Percentiles rank a stretch among this genome's conserved stretches.
phyloP scores from a whole-genome alignment of 768 basidiomycete species.

The Boletus vermiculosoides region DNA sequence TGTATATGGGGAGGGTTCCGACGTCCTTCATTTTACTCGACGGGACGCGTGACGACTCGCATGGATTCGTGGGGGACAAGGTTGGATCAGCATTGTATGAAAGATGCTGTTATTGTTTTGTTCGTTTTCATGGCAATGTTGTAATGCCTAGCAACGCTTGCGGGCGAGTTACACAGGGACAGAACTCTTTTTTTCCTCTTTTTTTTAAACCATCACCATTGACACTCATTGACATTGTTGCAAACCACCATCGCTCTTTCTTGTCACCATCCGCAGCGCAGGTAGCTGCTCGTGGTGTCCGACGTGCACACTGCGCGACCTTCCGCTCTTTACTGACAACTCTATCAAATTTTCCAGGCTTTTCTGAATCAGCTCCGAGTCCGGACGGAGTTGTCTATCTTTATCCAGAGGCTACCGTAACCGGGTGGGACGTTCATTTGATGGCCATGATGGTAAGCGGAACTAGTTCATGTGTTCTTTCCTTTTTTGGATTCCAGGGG shows the following conservation, averaged over 20 bases:
- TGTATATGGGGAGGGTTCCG: slow-evolving; percentile 64
- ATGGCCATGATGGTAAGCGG: slow-evolving; percentile 35
- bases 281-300: slow-evolving; percentile 8
- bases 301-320: not conserved
- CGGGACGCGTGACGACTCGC: slow-evolving; percentile 16
- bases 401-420: slow-evolving; percentile 13
- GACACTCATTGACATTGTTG: not conserved
- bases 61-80: slow-evolving; percentile 8
- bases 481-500: slow-evolving; percentile 29
- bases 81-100: slow-evolving; percentile 22
- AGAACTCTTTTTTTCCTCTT: not conserved
- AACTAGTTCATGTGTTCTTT: slow-evolving; percentile 18
- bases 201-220: not conserved
- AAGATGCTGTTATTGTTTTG: slow-evolving; percentile 23
- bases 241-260: not conserved
- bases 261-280: slow-evolving; percentile 7
- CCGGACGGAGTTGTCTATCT: not conserved
- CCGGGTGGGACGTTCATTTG: slow-evolving; percentile 8
- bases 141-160: slow-evolving; percentile 28
- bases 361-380: not conserved
- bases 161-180: not conserved
- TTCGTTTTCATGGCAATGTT: slow-evolving; percentile 10
- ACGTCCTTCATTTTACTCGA: slow-evolving; percentile 58
- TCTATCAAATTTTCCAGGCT: not conserved
- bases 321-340: slow-evolving; percentile 9